Evolutionary conservation across 148 eudicot species (phyloP).

Genomic region (Linanthus parryae): DNA sequence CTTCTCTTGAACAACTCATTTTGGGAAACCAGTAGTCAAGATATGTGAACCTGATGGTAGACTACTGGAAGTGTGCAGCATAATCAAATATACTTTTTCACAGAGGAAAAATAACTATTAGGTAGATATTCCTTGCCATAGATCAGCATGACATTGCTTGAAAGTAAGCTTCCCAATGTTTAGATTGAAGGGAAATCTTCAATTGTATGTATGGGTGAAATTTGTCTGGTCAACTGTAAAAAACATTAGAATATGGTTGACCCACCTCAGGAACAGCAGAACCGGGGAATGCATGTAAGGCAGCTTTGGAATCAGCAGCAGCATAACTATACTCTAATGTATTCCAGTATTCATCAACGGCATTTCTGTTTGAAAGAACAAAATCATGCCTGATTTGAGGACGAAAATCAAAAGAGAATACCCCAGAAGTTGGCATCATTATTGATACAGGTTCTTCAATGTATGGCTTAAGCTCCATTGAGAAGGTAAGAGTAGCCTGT

Average conservation of each 20-base stretch:
- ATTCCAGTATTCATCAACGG: conserved; percentile 89
- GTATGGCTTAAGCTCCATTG: conserved; percentile 91
- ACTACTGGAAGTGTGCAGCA: conserved; percentile 6
- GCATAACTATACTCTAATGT: conserved; percentile 95
- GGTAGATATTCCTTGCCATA: conserved; percentile 1
- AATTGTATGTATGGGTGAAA: too few relatives aligned
- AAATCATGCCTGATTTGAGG: conserved; percentile 93
- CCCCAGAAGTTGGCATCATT: conserved; percentile 31
- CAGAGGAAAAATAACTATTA: not conserved
- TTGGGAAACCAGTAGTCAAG: too few relatives aligned
- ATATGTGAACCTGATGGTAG: too few relatives aligned
- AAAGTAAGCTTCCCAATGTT: too few relatives aligned
- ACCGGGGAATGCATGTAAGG: conserved; percentile 94
- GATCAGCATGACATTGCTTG: too few relatives aligned
- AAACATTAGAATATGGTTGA: not conserved
- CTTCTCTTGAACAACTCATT: too few relatives aligned
- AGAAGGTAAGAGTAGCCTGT: conserved; percentile 57
- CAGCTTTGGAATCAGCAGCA: conserved; percentile 77
- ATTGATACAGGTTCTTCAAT: conserved; percentile 79
- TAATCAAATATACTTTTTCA: not conserved
- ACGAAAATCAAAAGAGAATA: conserved; percentile 59
- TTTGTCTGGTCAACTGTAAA: not conserved
- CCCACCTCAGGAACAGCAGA: conserved; percentile 76
- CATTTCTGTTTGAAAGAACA: conserved; percentile 64
- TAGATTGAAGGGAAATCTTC: too few relatives aligned